Evolutionary conservation across 768 basidiomycete species (phyloP), one percentile per base, ranked within the genome.

Genomic region (Suillus occidentalis): DNA sequence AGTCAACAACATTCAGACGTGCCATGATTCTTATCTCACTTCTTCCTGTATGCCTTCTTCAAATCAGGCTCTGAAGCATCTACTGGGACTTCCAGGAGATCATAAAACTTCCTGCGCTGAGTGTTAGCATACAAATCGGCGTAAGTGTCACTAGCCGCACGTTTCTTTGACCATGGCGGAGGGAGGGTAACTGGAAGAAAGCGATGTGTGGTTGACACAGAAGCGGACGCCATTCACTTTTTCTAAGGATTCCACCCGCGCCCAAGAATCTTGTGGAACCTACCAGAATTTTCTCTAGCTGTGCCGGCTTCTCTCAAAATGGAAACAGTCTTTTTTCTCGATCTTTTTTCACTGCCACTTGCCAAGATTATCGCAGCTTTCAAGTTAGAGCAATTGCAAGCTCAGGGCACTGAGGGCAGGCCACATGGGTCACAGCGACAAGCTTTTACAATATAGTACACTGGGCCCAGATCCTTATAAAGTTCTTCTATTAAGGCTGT

Each of bases 21-120:
- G 63, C 56, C 50, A 55, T 34, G n/a, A 39, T 18, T 64, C 5
- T 22, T 28, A 18, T 66, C 76, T 36, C 67, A 94, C 94, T 94
- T 95, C 81, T 95, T 95, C 71, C 94, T 90, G 82, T 96, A 97
- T 37, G 95, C 95, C 77, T 96, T 96, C 84, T 96, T 97, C 72
- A 97, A 86, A 62, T 96, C 95, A 56, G 82, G 72, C 65, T 97
- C 95, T 49, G 88, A 89, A 40, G 91, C 94, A 70, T 84, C 84
- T 59, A 92, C 87, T 13, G 85, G 68, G 37, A 93, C 94, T 69
- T 96, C 95, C 58, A 99, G 87, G 66, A 97, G 86, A 79, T 97
- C 95, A 80, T 98, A 94, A 76, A 85, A 94, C 87, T 94, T 91
- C 71, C 93, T 94, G 77, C 31, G 56, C 22, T 67, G 59, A 45